phyloP scores from a whole-genome alignment of 805 yeast species.

The Priceomyces carsonii region DNA sequence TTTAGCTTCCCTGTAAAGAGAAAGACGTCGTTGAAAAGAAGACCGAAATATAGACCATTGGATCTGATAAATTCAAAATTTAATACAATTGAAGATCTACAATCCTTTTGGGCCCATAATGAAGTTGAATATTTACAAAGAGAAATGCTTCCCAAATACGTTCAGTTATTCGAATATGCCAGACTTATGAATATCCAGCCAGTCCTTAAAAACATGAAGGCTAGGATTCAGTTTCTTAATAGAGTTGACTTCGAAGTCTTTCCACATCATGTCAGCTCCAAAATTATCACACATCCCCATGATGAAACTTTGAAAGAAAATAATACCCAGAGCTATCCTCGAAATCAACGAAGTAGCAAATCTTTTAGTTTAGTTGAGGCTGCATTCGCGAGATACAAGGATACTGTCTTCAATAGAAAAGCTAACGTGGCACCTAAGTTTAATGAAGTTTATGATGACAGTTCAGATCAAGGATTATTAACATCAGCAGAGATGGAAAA shows the following conservation, averaged over 20 bases:
- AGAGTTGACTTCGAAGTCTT: conserved; percentile 1
- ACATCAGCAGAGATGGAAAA: conserved; percentile 23
- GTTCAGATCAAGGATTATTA: conserved; percentile 21
- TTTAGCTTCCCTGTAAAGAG: conserved; percentile 38
- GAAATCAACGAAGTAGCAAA: not conserved
- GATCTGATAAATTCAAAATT: conserved; percentile 19
- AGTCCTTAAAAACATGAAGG: not conserved
- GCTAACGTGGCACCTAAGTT: conserved; percentile 25
- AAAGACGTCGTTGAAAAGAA: conserved; percentile 29
- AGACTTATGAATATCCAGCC: conserved; percentile 17
- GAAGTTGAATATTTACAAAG: conserved; percentile 23
- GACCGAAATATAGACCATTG: conserved; percentile 19
- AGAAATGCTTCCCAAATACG: conserved; percentile 28
- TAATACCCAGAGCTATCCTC: conserved; percentile 1
- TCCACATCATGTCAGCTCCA: not conserved
- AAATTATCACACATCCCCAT: conserved; percentile 16
- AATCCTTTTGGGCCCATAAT: conserved; percentile 16
- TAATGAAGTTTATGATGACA: conserved; percentile 30
- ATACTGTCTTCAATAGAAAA: conserved; percentile 22
- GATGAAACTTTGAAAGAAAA: conserved; percentile 15
- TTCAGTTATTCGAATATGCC: conserved; percentile 26
- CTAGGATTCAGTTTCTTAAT: conserved; percentile 5
- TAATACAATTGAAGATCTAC: conserved; percentile 18
- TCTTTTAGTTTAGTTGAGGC: conserved; percentile 16
- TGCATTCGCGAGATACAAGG: conserved; percentile 29